phyloP scores from a whole-genome alignment of 129 eudicot species.

The Logfia minima region DNA sequence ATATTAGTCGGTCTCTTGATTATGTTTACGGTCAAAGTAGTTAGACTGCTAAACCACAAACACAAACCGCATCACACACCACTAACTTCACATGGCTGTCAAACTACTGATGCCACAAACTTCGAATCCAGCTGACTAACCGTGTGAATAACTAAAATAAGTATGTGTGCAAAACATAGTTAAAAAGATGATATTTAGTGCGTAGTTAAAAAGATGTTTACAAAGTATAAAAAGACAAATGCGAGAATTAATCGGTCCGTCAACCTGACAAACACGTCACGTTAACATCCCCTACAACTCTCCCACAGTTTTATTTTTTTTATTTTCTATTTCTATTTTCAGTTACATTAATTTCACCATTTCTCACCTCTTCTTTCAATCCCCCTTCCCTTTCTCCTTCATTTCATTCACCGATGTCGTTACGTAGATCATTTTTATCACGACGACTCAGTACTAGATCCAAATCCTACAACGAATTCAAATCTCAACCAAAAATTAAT shows the following conservation, averaged over 20 bases:
- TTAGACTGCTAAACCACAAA: too few relatives aligned
- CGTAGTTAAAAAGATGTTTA: too few relatives aligned
- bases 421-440: conserved; percentile 49
- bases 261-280: conserved; percentile 30
- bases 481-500: conserved; percentile 12
- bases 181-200: too few relatives aligned
- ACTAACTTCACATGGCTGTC: too few relatives aligned
- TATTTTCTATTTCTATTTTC: neutral
- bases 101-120: too few relatives aligned
- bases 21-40: too few relatives aligned
- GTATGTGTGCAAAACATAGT: too few relatives aligned
- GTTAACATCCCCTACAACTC: conserved; percentile 21
- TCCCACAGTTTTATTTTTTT: neutral
- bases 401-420: conserved; percentile 36
- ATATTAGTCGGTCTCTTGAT: too few relatives aligned
- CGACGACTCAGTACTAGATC: conserved; percentile 56
- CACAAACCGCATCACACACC: too few relatives aligned
- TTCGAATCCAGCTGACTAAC: too few relatives aligned
- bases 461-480: conserved; percentile 43
- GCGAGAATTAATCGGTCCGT: neutral
- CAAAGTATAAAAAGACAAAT: neutral
- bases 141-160: too few relatives aligned
- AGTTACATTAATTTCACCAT: neutral
- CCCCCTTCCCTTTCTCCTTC: conserved; percentile 15
- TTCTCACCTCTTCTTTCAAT: neutral